Conservation (phyloP, 352 stramenopile genomes). For the Globisporangium mamillatum region DNA sequence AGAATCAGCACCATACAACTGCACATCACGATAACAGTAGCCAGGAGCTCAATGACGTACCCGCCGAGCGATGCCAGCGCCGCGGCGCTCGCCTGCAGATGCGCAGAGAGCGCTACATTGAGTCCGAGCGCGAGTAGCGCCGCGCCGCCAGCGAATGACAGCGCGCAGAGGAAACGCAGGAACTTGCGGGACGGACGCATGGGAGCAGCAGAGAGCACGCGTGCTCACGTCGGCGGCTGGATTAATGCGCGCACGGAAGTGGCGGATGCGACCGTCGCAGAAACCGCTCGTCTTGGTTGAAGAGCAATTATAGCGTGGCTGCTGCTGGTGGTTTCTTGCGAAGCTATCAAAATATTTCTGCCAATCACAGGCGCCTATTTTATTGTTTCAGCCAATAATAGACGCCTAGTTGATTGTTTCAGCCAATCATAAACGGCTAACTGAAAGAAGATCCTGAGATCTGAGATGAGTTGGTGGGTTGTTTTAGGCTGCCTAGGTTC, state of each 20-base stretch:
- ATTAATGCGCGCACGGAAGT: background rate
- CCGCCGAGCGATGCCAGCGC: constrained; percentile 43
- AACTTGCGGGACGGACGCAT: constrained; percentile 69
- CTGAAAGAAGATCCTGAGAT: background rate
- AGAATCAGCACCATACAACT: background rate
- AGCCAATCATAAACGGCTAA: background rate
- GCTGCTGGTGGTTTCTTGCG: background rate
- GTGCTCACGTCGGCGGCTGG: background rate
- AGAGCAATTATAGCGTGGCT: background rate
- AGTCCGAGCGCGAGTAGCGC: constrained; percentile 51
- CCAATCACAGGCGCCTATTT: background rate
- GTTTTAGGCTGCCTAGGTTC: too few relatives aligned
- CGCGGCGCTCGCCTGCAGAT: constrained; percentile 51
- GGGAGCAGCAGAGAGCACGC: background rate
- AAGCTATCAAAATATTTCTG: background rate
- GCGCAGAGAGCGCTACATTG: constrained; percentile 43
- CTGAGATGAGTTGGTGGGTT: background rate
- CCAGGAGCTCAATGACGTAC: constrained; percentile 1
- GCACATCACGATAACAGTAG: background rate
- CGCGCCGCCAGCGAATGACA: constrained; percentile 50
- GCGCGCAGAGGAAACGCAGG: constrained; percentile 53
- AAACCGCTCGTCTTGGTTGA: background rate
- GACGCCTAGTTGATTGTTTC: background rate
- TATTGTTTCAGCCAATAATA: background rate
- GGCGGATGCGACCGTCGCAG: background rate